Evolutionary conservation across 345 rosid genomes (phyloP), one percentile per base, ranked within the genome.

Genomic region (Microcos paniculata): DNA sequence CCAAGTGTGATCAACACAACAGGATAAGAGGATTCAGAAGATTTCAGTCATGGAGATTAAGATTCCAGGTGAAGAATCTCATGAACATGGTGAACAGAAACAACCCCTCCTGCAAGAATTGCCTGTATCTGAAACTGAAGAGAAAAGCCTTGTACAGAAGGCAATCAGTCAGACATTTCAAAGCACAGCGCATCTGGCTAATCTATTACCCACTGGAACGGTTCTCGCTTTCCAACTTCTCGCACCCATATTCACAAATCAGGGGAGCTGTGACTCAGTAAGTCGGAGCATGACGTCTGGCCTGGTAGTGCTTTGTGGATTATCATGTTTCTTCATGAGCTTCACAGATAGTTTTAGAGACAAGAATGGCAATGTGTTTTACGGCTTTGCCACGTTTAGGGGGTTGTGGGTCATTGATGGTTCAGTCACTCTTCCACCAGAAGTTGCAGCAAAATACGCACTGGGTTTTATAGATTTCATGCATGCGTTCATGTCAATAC

Each of bases 371-470:
- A 79, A 84, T 18, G 83, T 92, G 3, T 89, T 84, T 49, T 92
- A 96, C 30, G 99, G 98, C 26, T 66, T 96, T 16, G 95, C 97
- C 46, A 92, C 98, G 24, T 0, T 79, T 24, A 62, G 77, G 1
- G 98, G 97, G 33, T 71, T 96, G 74, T 92, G 98, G 97, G 80
- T 96, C 65, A 88, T 92, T 21, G 98, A 96, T 75, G 97, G 97
- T 4, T 88, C 98, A 10, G 82, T 83, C 2, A 83, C 80, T 30
- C 81, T 91, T 70, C 79, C 93, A 23, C 82, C 90, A 0, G 97
- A 88, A 57, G 24, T 85, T 71, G 88, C 90, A 11, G 76, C 82
- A 16, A 85, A 19, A 19, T 96, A 93, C 74, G 61, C 82, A 59
- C 38, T 96, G 45, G 82, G 70, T 72, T 88, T 87, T 72, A 89